Percentiles rank a stretch among this genome's conserved stretches.
These are phyloP conservation scores for Moniliophthora roreri DNA, from an alignment of 1,284 basidiomycete species.

Conservation along the genomic window DNA sequence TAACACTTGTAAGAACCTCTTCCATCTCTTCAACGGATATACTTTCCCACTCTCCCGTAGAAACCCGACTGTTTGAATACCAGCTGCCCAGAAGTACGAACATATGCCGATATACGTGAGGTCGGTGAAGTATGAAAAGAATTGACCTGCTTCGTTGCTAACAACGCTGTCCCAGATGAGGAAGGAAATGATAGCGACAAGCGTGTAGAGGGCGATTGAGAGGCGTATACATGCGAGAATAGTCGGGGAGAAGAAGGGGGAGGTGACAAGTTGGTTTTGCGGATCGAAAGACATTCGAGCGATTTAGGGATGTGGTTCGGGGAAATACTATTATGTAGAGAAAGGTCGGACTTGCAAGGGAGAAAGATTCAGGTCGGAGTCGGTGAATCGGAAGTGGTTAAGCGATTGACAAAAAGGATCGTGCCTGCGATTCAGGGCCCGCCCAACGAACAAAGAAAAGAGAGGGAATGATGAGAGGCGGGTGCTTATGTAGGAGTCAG, in stretches of 20 bases:
- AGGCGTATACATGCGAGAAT: conserved; percentile 48
- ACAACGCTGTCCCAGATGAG: conserved; percentile 39
- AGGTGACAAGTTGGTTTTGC: conserved; percentile 53
- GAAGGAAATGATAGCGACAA: conserved; percentile 44
- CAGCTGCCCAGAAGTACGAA: conserved; percentile 61
- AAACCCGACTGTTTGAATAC: conserved; percentile 53
- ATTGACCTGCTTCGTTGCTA: conserved; percentile 28
- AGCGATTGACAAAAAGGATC: no score
- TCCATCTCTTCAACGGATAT: conserved; percentile 65
- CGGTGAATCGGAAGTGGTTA: no score
- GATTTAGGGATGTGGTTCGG: no score
- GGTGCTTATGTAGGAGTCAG: no score
- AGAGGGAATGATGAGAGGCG: no score
- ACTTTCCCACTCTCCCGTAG: conserved; percentile 25
- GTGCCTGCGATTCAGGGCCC: no score
- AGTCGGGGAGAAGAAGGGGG: conserved; percentile 48
- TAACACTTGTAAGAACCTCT: conserved; percentile 50
- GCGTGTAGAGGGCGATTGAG: conserved; percentile 52
- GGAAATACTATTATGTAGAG: no score
- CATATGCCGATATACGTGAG: conserved; percentile 62
- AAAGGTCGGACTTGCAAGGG: no score
- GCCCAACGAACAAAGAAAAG: no score
- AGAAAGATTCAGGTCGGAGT: no score
- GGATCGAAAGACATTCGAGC: conserved; percentile 68
- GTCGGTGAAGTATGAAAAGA: conserved; percentile 62